Base-by-base conservation (phyloP, 768 basidiomycete genomes). In the Termitomyces sp. region DNA sequence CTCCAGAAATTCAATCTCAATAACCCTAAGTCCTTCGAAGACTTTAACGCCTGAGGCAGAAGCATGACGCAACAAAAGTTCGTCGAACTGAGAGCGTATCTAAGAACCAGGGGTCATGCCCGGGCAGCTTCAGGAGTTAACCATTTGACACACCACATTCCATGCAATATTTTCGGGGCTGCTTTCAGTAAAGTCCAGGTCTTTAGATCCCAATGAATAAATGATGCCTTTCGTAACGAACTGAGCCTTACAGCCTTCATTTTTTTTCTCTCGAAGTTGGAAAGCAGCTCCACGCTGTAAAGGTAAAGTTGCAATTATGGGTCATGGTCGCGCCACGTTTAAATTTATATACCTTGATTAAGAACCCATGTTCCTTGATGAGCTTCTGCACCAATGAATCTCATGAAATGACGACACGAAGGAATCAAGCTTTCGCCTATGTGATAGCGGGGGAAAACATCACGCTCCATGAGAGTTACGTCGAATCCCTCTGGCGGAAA, bases 31-130 rank as follows among this genome's bases (percentile, higher is more conserved):
- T 49, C 73, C 71, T 61, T 83, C 79, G 63, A 77, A 81, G 6
- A 85, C 81, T 34, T 68, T 61, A 2, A 69, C 80, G 7, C 84
- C 84, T 48, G 68, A 72, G 26, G 71, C 63, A 4, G 64, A 70
- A 2, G 86, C 82, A 53, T 87, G 82, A 8, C 78, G 67, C 32
- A 87, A 76, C 24, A 87, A 74, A 27, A 87, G 60, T 9, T 81
- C 70, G 64, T 87, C 85, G 46, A 82, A 80, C 60, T 85, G 80
- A 3, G 84, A 75, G 41, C 85, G 81, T 32, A 77, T 72, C 83
- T 84, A n/a, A 18, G 77, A 81, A 6, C n/a, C n/a, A n/a, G n/a
- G n/a, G n/a, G n/a, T n/a, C n/a, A n/a, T n/a, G n/a, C n/a, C n/a
- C n/a, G n/a, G n/a, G n/a, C n/a, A n/a, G n/a, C n/a, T n/a, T n/a